phyloP scores from a whole-genome alignment of 2,329 filamentous ascomycete species.

The Scedosporium dehoogii region DNA sequence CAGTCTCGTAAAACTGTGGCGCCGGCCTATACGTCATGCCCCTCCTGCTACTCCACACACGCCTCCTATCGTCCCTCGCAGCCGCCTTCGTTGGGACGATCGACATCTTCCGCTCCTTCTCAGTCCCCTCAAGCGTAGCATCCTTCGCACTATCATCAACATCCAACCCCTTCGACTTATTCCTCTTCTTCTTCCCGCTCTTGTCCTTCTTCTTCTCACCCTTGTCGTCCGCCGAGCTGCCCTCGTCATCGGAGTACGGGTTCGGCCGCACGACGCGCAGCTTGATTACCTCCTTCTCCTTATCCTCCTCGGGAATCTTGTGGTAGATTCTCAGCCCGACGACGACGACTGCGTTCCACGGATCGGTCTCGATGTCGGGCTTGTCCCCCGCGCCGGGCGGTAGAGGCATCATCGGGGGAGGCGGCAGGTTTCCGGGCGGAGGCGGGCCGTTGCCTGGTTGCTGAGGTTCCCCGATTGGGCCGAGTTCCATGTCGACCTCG shows the following conservation, averaged over 20 bases:
- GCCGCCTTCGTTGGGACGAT: conserved; percentile 13
- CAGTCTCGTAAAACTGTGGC: not conserved
- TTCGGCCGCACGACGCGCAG: conserved; percentile 29
- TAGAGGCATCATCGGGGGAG: not conserved
- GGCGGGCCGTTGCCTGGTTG: not conserved
- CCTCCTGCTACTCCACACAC: not conserved
- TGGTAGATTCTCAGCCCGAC: conserved; percentile 31
- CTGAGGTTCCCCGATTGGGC: not conserved
- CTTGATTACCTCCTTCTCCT: conserved; percentile 24
- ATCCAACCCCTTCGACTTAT: conserved; percentile 25
- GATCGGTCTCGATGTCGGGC: conserved; percentile 9
- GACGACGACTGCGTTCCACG: conserved; percentile 32
- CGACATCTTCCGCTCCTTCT: conserved; percentile 23
- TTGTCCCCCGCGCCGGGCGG: not conserved
- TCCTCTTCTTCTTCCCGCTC: conserved; percentile 3
- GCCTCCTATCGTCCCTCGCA: not conserved
- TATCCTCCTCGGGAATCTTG: conserved; percentile 27
- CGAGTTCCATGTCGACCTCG: not conserved
- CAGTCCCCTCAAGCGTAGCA: conserved; percentile 26
- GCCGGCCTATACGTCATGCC: not conserved
- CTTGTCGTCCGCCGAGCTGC: conserved; percentile 12
- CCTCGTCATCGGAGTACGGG: conserved; percentile 18
- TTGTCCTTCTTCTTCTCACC: conserved; percentile 9
- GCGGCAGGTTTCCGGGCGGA: not conserved
- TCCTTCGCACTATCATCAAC: conserved; percentile 36